Evolutionary conservation across 805 yeast genomes (phyloP).

Genomic region (Starmerella sp.): DNA sequence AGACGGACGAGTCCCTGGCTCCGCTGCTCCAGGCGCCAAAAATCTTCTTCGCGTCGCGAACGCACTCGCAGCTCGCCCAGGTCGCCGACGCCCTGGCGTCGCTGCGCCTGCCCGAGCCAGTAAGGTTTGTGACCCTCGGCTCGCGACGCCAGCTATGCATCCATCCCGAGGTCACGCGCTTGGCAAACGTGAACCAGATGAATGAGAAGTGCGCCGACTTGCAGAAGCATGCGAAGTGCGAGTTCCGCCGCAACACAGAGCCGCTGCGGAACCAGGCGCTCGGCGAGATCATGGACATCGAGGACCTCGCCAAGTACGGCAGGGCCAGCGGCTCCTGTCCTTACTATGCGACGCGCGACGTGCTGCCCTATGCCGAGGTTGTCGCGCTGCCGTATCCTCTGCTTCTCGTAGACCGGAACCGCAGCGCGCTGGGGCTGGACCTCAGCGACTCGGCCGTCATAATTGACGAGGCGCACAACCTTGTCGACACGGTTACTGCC

Average conservation of each 20-base stretch:
- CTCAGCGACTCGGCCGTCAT: constrained; percentile 57
- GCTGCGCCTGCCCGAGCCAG: constrained; percentile 51
- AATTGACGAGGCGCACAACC: constrained; percentile 87
- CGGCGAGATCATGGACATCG: constrained; percentile 64
- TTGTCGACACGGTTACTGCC: constrained; percentile 62
- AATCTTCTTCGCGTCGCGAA: constrained; percentile 68
- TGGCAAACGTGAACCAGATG: constrained; percentile 42
- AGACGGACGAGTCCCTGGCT: constrained; percentile 7
- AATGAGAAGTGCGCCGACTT: constrained; percentile 75
- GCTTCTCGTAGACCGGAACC: constrained; percentile 47
- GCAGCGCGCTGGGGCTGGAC: constrained; percentile 49
- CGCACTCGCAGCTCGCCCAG: constrained; percentile 81
- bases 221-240: constrained; percentile 39
- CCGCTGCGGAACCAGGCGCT: constrained; percentile 33
- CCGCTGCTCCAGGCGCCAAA: constrained; percentile 32
- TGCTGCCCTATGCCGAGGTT: constrained; percentile 52
- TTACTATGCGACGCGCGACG: constrained; percentile 60
- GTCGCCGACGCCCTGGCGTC: constrained; percentile 60
- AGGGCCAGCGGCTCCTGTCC: constrained; percentile 54
- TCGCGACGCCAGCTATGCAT: constrained; percentile 81
- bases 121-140: constrained; percentile 62
- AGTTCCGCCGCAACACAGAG: constrained; percentile 32
- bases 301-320: constrained; percentile 60
- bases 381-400: constrained; percentile 80
- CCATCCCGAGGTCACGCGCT: constrained; percentile 45